Evolutionary conservation across 768 basidiomycete species (phyloP), one percentile per base, ranked within the genome.

Genomic region (Lactarius hatsudake): DNA sequence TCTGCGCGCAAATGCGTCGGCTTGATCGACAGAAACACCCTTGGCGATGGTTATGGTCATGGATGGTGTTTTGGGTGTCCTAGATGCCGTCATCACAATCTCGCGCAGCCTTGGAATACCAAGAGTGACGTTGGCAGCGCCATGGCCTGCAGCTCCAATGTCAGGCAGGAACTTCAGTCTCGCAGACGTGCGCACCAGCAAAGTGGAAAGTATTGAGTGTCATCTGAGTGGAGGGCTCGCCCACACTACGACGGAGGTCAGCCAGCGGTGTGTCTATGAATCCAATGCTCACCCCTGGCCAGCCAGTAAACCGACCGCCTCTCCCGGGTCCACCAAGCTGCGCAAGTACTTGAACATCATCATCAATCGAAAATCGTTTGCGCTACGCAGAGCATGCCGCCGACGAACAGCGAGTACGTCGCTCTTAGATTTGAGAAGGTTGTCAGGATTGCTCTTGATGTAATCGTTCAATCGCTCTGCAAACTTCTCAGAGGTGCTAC

Each of bases 121-220:
- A 54, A 99, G 84, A 0, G 97, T 99, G 68, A 99, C 97, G 76
- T 99, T 99, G 51, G 97, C 97, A 66, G 97, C 97, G 78, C 97
- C 96, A 74, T 98, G 97, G 70, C 96, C 94, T 95, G 42, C 18
- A 30, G 63, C 28, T 54, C n/a, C 48, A 42, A 60, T 61, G 45
- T n/a, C 61, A 62, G 57, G 54, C 53, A 45, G 55, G 73, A 43
- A 67, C 3, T 15, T n/a, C 9, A 56, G 51, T 20, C 23, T 54
- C 26, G 54, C 40, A 26, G 42, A 34, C 66, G 69, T 43, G 74
- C 84, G 73, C 76, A 88, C 94, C 96, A 72, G 97, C 97, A 74
- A 99, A 96, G 81, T 99, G 97, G 86, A 99, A 99, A 15, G 97
- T 99, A 76, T 99, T 99, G 69, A 99, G 80, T 10, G 97, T 99